Evolutionary conservation across 1,284 basidiomycete species (phyloP), one percentile per base, ranked within the genome.

Genomic region (Fistulina hepatica): DNA sequence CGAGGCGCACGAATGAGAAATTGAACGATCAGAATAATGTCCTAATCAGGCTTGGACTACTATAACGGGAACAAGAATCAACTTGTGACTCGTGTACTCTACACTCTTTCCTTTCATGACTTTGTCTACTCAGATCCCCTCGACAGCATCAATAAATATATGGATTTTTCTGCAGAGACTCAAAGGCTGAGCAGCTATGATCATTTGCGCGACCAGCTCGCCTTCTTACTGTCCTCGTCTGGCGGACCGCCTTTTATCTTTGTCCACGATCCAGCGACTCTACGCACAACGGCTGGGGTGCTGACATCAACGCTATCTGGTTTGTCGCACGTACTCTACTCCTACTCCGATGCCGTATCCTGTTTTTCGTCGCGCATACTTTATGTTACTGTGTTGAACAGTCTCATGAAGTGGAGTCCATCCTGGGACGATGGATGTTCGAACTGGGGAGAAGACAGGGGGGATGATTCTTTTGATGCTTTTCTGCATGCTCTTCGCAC

Each of bases 221-320:
- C n/a, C n/a, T n/a, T n/a, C n/a, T n/a, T n/a, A n/a, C n/a, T n/a
- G n/a, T n/a, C n/a, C n/a, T n/a, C n/a, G n/a, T n/a, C n/a, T n/a
- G n/a, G 57, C 38, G 65, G 78, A 2, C 78, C 81, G 2, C 65
- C 75, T 0, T 86, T 86, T 54, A 67, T 86, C 43, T 81, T 77
- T 54, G 53, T 88, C 21, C 73, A 79, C 45, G 80, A 86, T 55
- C 64, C 73, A 28, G 64, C 61, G 48, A 71, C 69, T 16, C 61
- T 60, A 7, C 65, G 61, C 25, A 55, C 69, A 16, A 71, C 73
- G 0, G 48, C 61, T 10, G 52, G 53, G 3, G 61, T 69, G 11
- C 43, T 80, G 27, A 50, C 59, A 21, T 46, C 58, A 13, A 44
- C 69, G 7, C 56, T 73, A 27, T 50, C 52, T 1, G 43, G 46